Evolutionary conservation across 192 early-diverging fungal genomes (phyloP).

Genomic region (Chytriomyces sp.): DNA sequence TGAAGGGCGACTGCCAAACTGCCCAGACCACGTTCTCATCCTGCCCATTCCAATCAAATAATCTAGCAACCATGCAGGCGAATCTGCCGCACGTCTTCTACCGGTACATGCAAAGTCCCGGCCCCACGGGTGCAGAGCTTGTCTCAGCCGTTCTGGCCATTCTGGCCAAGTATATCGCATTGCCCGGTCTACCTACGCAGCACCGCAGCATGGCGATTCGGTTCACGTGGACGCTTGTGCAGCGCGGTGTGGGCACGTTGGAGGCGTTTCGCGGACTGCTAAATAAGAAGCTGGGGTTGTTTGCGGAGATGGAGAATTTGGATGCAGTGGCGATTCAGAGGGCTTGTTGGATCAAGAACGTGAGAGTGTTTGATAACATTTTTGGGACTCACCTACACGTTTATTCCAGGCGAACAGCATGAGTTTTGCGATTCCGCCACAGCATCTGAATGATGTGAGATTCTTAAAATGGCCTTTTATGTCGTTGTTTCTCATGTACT

Average conservation of each 20-base stretch:
- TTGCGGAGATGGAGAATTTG: slow-evolving; percentile 1
- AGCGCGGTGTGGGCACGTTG: background rate
- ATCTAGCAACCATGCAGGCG: slow-evolving; percentile 11
- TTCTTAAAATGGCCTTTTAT: background rate
- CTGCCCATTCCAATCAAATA: too few species aligned
- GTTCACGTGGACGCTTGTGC: slow-evolving; percentile 1
- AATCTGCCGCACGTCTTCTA: background rate
- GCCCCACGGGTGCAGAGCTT: background rate
- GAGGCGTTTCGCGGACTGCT: slow-evolving; percentile 20
- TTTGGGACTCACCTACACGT: background rate
- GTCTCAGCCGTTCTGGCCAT: background rate
- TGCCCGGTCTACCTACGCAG: background rate
- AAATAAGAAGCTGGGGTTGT: slow-evolving; percentile 1
- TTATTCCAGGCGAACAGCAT: background rate
- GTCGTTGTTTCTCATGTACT: background rate
- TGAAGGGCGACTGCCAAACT: too few species aligned
- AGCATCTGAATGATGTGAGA: background rate
- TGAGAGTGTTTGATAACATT: background rate
- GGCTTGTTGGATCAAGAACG: slow-evolving; percentile 12
- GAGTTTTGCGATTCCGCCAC: background rate
- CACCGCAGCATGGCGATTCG: background rate
- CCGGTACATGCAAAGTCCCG: background rate
- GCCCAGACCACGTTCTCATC: too few species aligned
- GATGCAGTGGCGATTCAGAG: background rate
- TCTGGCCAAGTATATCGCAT: slow-evolving; percentile 3